Evolutionary conservation across 192 early-diverging fungal genomes (phyloP).

Genomic region (Umbelopsis vinacea): DNA sequence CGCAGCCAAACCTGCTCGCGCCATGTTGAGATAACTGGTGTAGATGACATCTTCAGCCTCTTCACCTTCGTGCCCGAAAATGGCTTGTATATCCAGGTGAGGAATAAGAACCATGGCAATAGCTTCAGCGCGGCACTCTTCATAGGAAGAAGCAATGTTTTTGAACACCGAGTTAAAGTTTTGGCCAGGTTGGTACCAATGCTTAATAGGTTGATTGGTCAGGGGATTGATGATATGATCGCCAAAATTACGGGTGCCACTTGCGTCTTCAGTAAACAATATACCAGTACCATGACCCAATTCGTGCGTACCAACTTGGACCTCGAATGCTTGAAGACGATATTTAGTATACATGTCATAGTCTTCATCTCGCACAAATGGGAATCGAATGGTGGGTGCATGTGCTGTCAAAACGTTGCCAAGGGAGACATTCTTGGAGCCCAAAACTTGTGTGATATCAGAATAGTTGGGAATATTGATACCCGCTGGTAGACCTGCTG

Average conservation of each 20-base stretch:
- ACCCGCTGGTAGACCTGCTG: constrained; percentile 51
- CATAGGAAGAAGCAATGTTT: constrained; percentile 46
- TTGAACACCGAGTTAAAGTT: constrained; percentile 63
- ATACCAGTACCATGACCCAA: constrained; percentile 67
- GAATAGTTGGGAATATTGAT: constrained; percentile 57
- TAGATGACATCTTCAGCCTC: constrained; percentile 56
- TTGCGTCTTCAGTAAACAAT: constrained; percentile 52
- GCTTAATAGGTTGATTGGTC: constrained; percentile 47
- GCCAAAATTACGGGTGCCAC: constrained; percentile 62
- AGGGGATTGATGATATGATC: constrained; percentile 41
- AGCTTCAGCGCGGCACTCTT: constrained; percentile 62
- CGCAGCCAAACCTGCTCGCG: constrained; percentile 56
- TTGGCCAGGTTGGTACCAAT: constrained; percentile 63
- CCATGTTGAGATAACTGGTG: constrained; percentile 58
- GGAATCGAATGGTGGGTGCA: constrained; percentile 51
- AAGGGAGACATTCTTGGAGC: constrained; percentile 67
- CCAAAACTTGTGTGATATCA: constrained; percentile 47
- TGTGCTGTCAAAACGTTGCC: constrained; percentile 60
- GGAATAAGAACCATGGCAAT: constrained; percentile 51
- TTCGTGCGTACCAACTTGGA: constrained; percentile 67
- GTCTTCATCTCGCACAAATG: constrained; percentile 55
- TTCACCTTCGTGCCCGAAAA: constrained; percentile 54
- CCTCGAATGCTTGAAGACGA: constrained; percentile 53
- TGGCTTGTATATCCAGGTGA: constrained; percentile 49
- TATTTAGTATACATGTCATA: constrained; percentile 47